A percentile compares a stretch with the other conserved stretches of the same genome.
phyloP scores from a whole-genome alignment of 106 monocot species.

The Triglochin maritima region DNA sequence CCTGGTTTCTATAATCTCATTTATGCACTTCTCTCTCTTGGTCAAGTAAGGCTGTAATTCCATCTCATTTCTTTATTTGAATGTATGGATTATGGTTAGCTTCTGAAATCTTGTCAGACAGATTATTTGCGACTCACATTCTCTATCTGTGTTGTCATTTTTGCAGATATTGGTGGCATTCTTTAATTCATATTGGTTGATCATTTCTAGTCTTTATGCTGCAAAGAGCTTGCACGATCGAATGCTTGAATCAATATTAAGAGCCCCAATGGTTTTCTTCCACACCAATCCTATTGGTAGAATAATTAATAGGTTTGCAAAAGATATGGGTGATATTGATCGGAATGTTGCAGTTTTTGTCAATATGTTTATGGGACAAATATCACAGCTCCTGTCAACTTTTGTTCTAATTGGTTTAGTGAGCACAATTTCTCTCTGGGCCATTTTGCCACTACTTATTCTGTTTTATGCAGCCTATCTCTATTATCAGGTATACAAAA shows the following conservation, averaged over 20 bases:
- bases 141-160: background rate
- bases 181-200: constrained; percentile 84
- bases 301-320: constrained; percentile 94
- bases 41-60: constrained; percentile 41
- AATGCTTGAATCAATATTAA: constrained; percentile 87
- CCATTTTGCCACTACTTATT: constrained; percentile 93
- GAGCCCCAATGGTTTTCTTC: constrained; percentile 95
- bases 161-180: constrained; percentile 19
- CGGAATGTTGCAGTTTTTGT: constrained; percentile 72
- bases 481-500: constrained; percentile 79
- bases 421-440: constrained; percentile 96
- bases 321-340: constrained; percentile 94
- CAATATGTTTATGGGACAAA: constrained; percentile 83
- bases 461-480: constrained; percentile 93
- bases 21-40: constrained; percentile 69
- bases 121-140: background rate
- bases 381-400: constrained; percentile 90
- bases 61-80: background rate
- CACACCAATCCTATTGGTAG: constrained; percentile 98
- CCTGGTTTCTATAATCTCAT: constrained; percentile 79
- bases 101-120: background rate
- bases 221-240: constrained; percentile 82
- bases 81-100: background rate
- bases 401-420: constrained; percentile 97
- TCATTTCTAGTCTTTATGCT: constrained; percentile 84